These are phyloP conservation scores for Tricholoma saponaceum DNA, from an alignment of 768 basidiomycete genomes.

Conservation along the genomic window DNA sequence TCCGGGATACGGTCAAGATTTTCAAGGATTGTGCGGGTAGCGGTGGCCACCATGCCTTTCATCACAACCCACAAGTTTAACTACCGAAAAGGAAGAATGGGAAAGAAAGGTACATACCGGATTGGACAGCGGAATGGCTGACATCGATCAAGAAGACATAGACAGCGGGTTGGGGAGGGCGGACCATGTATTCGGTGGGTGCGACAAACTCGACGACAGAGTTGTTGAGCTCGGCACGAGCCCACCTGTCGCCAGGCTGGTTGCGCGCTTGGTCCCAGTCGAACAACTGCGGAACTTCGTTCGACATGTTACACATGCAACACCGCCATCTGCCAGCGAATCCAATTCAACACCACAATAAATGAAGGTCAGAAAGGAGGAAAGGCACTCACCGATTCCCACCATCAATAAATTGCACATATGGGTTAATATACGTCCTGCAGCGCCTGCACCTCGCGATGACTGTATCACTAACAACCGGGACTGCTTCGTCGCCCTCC, in stretches of 20 bases:
- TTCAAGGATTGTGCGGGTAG: constrained; percentile 93
- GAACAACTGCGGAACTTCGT: constrained; percentile 96
- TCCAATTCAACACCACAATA: background rate
- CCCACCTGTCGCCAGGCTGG: constrained; percentile 94
- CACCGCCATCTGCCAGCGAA: constrained; percentile 80
- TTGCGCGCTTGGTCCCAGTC: constrained; percentile 97
- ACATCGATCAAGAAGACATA: constrained; percentile 98
- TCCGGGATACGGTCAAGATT: constrained; percentile 94
- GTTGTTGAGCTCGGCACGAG: constrained; percentile 88
- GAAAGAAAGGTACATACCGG: constrained; percentile 44
- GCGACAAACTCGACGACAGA: constrained; percentile 96
- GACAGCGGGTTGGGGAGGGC: constrained; percentile 95
- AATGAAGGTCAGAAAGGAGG: background rate
- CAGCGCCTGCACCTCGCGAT: constrained; percentile 96
- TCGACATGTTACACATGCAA: constrained; percentile 97
- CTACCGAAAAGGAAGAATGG: no score
- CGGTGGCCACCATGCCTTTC: constrained; percentile 95
- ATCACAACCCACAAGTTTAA: background rate
- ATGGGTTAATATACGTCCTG: constrained; percentile 96
- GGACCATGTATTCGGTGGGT: constrained; percentile 99
- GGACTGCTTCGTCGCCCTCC: constrained; percentile 79
- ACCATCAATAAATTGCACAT: constrained; percentile 96
- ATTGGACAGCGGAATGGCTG: constrained; percentile 86
- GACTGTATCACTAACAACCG: constrained; percentile 89
- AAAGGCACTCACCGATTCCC: constrained; percentile 69